Evolutionary conservation across 2,329 filamentous ascomycete genomes (phyloP), one percentile per base, ranked within the genome.

Genomic region (Plectosphaerella sp.): DNA sequence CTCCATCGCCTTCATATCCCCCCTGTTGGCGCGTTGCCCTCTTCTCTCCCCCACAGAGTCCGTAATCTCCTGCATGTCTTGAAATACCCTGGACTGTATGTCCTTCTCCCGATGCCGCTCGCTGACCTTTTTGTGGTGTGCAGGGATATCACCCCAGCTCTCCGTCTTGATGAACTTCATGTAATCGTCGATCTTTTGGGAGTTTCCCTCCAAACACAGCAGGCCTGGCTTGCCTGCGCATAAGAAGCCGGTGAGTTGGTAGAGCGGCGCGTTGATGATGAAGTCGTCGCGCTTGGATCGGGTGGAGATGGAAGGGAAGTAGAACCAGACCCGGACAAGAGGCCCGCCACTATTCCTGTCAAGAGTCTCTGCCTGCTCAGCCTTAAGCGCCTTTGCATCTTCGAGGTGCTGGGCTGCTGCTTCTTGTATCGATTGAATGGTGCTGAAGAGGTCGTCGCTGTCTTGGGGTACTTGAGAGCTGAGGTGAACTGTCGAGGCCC

Each of bases 111-210:
- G 62, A 52, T 72, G 74, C 10, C 77, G 64, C 66, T 84, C 82
- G 60, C 76, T 82, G 37, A 84, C 80, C 58, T 84, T 84, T 57
- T 84, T 84, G 55, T 84, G 82, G 52, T 82, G 74, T 16, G 78
- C 72, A 0, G 82, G 82, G 6, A 84, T 84, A 61, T 84, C 81
- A 0, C 79, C 76, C 82, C 82, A 84, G 50, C 78, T 82, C 57
- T 83, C 77, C 6, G 79, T 84, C 64, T 83, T 83, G 66, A 84
- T 84, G 52, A 79, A 83, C 25, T 72, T 77, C 82, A 84, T 84
- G 57, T 82, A 84, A 10, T 73, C 74, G 52, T 84, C 80, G 2
- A 84, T 73, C 24, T 68, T 61, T 8, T 58, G 47, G 0, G 78
- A 76, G 0, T 50, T 61, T 9, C 78, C 78, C 60, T 82, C 78